These are phyloP conservation scores for Knufia fluminis DNA, from an alignment of 2,329 filamentous ascomycete genomes.

Conservation along the genomic window DNA sequence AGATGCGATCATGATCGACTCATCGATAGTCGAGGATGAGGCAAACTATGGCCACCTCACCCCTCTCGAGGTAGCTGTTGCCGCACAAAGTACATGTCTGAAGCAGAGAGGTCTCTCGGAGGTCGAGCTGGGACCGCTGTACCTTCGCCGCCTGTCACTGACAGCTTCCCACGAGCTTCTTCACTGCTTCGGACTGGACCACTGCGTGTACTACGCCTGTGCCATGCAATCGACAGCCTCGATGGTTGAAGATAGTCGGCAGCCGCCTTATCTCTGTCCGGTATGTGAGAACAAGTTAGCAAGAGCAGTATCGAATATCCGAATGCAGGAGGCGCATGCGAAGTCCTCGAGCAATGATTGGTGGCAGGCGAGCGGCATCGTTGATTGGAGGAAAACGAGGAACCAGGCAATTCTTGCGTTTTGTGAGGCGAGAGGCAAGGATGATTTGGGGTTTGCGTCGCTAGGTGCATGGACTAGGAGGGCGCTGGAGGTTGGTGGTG, in stretches of 20 bases:
- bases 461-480: background rate
- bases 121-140: slow-evolving; percentile 30
- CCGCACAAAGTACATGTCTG: slow-evolving; percentile 22
- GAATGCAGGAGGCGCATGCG: background rate
- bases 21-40: slow-evolving; percentile 14
- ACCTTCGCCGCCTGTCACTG: slow-evolving; percentile 49
- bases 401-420: background rate
- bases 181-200: slow-evolving; percentile 57
- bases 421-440: background rate
- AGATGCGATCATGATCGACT: slow-evolving; percentile 14
- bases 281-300: slow-evolving; percentile 49
- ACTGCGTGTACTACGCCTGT: slow-evolving; percentile 53
- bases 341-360: background rate
- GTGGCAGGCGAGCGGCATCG: background rate
- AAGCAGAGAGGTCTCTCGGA: slow-evolving; percentile 18
- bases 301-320: slow-evolving; percentile 16
- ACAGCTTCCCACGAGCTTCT: slow-evolving; percentile 58
- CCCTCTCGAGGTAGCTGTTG: slow-evolving; percentile 11
- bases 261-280: slow-evolving; percentile 55
- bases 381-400: background rate
- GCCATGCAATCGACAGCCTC: slow-evolving; percentile 53
- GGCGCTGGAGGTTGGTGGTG: background rate
- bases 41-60: slow-evolving; percentile 3
- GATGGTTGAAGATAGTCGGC: slow-evolving; percentile 49
- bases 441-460: background rate